Conservation (phyloP, 108 stramenopile genomes). For the Fistulifera pelliculosa region DNA sequence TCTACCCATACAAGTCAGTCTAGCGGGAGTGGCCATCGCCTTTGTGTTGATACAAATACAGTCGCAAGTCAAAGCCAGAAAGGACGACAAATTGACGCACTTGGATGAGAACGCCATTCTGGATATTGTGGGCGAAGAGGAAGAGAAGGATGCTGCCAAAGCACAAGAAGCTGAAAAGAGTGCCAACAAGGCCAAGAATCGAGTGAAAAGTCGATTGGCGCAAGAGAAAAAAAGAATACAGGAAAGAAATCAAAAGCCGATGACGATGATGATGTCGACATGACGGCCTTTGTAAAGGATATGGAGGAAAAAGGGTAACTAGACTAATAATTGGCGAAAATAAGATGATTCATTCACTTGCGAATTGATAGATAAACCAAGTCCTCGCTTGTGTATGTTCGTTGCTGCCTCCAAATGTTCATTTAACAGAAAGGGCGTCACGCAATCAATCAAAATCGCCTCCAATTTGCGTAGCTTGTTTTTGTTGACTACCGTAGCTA, state of each 20-base stretch:
- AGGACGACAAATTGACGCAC: constrained; percentile 26
- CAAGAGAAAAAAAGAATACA: constrained; percentile 16
- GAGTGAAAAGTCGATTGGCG: constrained; percentile 28
- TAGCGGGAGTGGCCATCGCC: constrained; percentile 16
- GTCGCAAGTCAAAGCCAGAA: constrained; percentile 23
- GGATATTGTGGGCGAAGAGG: constrained; percentile 30
- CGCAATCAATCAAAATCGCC: too few relatives aligned
- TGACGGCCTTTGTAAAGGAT: too few relatives aligned
- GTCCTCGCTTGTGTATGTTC: too few relatives aligned
- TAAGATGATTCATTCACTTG: too few relatives aligned
- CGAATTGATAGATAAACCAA: too few relatives aligned
- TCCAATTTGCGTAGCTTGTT: too few relatives aligned
- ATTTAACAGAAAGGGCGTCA: too few relatives aligned
- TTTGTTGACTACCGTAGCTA: constrained; percentile 12
- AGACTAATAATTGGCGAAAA: too few relatives aligned
- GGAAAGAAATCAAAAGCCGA: constrained; percentile 28
- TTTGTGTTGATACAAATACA: constrained; percentile 15
- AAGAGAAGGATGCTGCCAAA: constrained; percentile 20
- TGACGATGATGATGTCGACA: constrained; percentile 23
- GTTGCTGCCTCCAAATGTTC: too few relatives aligned
- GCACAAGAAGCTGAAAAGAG: constrained; percentile 32
- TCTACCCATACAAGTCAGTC: constrained; percentile 28
- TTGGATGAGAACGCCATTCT: constrained; percentile 37
- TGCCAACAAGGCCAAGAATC: constrained; percentile 17
- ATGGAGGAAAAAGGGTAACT: too few relatives aligned